phyloP scores from a whole-genome alignment of 352 stramenopile species.

The Halophytophthora polymorphica region DNA sequence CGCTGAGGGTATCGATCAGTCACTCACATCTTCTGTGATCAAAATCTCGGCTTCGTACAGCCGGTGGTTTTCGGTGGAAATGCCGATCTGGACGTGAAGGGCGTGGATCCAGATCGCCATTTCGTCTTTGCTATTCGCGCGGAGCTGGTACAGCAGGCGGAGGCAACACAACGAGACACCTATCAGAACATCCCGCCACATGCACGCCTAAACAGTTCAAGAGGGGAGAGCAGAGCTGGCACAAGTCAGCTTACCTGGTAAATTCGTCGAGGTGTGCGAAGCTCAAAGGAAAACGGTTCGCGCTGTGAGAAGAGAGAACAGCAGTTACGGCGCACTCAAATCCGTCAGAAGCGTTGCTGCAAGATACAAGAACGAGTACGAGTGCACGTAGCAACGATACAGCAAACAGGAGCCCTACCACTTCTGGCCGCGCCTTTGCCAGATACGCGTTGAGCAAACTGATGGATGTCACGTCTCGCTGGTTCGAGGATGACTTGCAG shows the following conservation, averaged over 20 bases:
- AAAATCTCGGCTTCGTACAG: slow-evolving; percentile 81
- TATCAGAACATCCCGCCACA: neutral
- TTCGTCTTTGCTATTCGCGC: slow-evolving; percentile 71
- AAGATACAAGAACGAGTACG: slow-evolving; percentile 1
- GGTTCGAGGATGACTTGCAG: slow-evolving; percentile 81
- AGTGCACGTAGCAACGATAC: neutral
- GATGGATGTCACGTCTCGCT: slow-evolving; percentile 78
- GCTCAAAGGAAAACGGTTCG: slow-evolving; percentile 72
- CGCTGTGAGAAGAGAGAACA: too few species aligned
- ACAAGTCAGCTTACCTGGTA: slow-evolving; percentile 47
- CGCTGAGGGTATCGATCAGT: neutral
- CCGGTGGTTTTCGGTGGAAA: slow-evolving; percentile 76
- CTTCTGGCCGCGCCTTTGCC: slow-evolving; percentile 69
- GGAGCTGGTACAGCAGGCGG: slow-evolving; percentile 67
- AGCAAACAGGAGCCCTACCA: slow-evolving; percentile 33
- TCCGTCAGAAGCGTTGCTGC: neutral
- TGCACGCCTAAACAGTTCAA: neutral
- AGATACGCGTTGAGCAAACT: slow-evolving; percentile 75
- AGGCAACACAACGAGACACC: neutral
- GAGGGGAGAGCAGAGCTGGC: neutral
- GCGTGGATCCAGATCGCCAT: slow-evolving; percentile 83
- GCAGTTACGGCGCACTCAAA: too few species aligned
- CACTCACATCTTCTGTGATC: slow-evolving; percentile 81
- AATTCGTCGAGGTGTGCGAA: slow-evolving; percentile 65
- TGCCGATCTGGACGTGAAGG: slow-evolving; percentile 74